Evolutionary conservation across 257 asterid genomes (phyloP).

Genomic region (Forsythia suspensa): DNA sequence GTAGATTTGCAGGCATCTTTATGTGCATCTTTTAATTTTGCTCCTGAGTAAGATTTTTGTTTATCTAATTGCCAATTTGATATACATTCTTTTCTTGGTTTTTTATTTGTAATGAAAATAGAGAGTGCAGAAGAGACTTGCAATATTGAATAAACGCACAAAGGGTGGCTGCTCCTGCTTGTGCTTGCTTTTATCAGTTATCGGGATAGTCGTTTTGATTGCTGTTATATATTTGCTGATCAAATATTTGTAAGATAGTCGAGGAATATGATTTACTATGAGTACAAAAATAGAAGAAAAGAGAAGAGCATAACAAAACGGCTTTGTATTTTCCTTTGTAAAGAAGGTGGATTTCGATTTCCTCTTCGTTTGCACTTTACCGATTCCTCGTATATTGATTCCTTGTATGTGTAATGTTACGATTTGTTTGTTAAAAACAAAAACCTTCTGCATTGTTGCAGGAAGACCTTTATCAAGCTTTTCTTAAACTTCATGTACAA

Average conservation of each 20-base stretch:
- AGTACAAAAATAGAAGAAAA: not conserved
- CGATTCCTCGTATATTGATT: not conserved
- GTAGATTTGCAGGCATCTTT: not conserved
- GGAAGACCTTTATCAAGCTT: not conserved
- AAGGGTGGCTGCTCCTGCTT: constrained; percentile 95
- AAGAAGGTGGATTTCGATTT: not conserved
- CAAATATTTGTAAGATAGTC: constrained; percentile 58
- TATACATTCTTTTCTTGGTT: constrained; percentile 8
- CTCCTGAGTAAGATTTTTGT: not conserved
- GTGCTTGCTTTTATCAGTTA: constrained; percentile 57
- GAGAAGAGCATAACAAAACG: not conserved
- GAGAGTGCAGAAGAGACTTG: constrained; percentile 82
- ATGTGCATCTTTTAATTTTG: not conserved
- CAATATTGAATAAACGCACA: constrained; percentile 67
- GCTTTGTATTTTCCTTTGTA: not conserved
- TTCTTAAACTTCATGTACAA: not conserved
- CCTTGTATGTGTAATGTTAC: not conserved
- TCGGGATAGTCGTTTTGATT: constrained; percentile 67
- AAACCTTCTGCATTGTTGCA: not conserved
- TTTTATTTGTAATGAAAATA: constrained; percentile 26
- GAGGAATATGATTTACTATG: not conserved
- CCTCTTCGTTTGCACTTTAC: not conserved
- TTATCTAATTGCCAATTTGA: not conserved
- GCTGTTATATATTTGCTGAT: constrained; percentile 64
- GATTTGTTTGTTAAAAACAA: constrained; percentile 1